Evolutionary conservation across 2,329 filamentous ascomycete species (phyloP).

Genomic region (Claviceps monticola): DNA sequence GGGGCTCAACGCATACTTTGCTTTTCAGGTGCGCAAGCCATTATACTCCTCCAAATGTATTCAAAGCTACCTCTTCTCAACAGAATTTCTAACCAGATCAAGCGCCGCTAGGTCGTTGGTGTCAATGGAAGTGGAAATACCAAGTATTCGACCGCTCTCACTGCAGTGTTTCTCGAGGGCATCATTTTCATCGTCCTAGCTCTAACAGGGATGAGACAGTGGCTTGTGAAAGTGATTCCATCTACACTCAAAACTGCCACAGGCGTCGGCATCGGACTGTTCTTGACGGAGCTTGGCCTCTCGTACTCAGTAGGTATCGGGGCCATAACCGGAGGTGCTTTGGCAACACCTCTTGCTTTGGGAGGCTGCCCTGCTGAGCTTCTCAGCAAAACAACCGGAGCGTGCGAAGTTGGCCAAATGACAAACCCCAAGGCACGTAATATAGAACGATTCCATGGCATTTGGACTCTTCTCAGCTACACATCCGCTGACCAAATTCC

Average conservation of each 20-base stretch:
- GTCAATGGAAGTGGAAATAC: slow-evolving; percentile 42
- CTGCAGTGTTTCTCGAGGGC: slow-evolving; percentile 50
- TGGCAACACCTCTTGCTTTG: slow-evolving; percentile 57
- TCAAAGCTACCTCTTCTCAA: background rate
- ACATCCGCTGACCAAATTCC: background rate
- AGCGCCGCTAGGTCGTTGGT: slow-evolving; percentile 36
- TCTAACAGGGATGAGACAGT: slow-evolving; percentile 56
- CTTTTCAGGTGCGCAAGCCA: slow-evolving; percentile 34
- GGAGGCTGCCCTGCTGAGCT: slow-evolving; percentile 55
- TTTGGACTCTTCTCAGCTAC: background rate
- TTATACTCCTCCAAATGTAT: background rate
- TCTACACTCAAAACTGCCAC: slow-evolving; percentile 52
- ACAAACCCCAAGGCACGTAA: slow-evolving; percentile 51
- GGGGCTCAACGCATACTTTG: slow-evolving; percentile 55
- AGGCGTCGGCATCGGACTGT: slow-evolving; percentile 51
- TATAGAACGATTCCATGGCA: background rate
- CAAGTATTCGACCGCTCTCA: slow-evolving; percentile 45
- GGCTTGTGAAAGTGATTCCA: slow-evolving; percentile 53
- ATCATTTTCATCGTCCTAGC: slow-evolving; percentile 51
- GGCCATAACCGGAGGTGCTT: slow-evolving; percentile 54
- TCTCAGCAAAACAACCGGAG: slow-evolving; percentile 30
- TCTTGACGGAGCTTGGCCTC: slow-evolving; percentile 49
- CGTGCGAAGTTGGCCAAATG: slow-evolving; percentile 53
- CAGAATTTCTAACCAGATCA: background rate
- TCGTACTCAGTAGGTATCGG: slow-evolving; percentile 77